These are phyloP conservation scores for Tricholoma matsutake DNA, from an alignment of 768 basidiomycete genomes.

Conservation along the genomic window DNA sequence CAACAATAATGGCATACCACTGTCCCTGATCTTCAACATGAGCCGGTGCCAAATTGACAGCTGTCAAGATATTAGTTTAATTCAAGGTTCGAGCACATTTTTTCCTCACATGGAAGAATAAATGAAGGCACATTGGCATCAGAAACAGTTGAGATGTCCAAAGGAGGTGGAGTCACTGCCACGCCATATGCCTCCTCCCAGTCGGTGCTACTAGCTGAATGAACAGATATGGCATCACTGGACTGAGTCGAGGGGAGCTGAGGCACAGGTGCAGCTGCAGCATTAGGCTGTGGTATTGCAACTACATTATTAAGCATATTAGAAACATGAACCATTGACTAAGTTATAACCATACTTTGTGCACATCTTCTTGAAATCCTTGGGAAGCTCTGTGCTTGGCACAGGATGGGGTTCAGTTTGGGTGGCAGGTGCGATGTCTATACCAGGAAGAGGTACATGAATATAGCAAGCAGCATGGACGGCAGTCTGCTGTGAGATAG, in stretches of 20 bases:
- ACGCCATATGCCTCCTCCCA: background rate
- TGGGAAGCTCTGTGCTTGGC: background rate
- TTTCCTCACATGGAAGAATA: background rate
- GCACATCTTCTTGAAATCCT: background rate
- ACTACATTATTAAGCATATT: background rate
- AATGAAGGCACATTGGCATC: background rate
- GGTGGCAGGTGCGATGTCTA: background rate
- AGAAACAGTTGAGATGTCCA: background rate
- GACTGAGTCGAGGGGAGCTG: background rate
- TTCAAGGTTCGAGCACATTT: background rate
- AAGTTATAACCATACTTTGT: background rate
- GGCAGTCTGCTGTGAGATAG: background rate
- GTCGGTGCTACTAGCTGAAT: background rate
- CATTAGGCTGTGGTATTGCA: background rate
- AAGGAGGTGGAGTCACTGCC: background rate
- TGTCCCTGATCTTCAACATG: background rate
- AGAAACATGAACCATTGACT: background rate
- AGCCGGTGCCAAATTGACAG: background rate
- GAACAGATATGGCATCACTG: background rate
- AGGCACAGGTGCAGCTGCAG: background rate
- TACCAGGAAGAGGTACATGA: background rate
- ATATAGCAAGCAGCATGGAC: background rate
- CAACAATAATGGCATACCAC: background rate
- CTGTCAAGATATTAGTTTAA: background rate
- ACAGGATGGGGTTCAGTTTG: background rate